Conservation (phyloP, 2,329 filamentous ascomycete genomes). For the Ophiosphaerella herpotricha region DNA sequence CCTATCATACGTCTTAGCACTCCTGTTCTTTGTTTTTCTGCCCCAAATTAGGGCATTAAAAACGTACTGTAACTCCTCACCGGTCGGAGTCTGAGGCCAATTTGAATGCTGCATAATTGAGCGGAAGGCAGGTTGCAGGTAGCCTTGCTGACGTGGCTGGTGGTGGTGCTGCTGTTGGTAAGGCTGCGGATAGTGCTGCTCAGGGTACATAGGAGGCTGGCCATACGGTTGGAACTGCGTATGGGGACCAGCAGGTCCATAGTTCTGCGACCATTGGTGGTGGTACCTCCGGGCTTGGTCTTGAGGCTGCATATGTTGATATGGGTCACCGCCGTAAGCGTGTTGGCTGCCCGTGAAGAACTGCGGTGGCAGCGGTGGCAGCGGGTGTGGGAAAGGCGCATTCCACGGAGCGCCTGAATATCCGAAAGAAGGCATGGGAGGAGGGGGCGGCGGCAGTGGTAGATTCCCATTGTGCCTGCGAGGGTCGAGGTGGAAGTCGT, state of each 20-base stretch:
- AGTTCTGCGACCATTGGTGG: constrained; percentile 26
- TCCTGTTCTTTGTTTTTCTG: constrained; percentile 12
- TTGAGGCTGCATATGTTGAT: constrained; percentile 18
- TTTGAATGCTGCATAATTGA: constrained; percentile 18
- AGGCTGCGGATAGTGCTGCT: constrained; percentile 7
- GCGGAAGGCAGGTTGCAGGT: constrained; percentile 16
- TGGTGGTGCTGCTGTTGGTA: neutral
- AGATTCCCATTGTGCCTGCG: constrained; percentile 14
- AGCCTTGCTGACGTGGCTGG: constrained; percentile 13
- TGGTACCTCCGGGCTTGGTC: constrained; percentile 21
- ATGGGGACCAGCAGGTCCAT: constrained; percentile 7
- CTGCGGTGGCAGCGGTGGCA: constrained; percentile 12
- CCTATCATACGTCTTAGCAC: constrained; percentile 20
- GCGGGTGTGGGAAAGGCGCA: constrained; percentile 7
- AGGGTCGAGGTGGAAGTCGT: constrained; percentile 13
- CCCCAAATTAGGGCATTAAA: constrained; percentile 19
- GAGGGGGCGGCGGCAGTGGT: constrained; percentile 7
- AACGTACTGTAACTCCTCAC: constrained; percentile 26
- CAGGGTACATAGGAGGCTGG: constrained; percentile 6
- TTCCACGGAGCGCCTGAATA: constrained; percentile 13
- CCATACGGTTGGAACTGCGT: constrained; percentile 11
- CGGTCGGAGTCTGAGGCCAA: constrained; percentile 12
- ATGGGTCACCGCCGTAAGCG: constrained; percentile 13
- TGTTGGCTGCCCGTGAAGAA: constrained; percentile 13
- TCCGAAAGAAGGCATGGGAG: constrained; percentile 10